These are phyloP conservation scores for Lachnellula willkommii DNA, from an alignment of 2,329 filamentous ascomycete genomes.

Conservation along the genomic window DNA sequence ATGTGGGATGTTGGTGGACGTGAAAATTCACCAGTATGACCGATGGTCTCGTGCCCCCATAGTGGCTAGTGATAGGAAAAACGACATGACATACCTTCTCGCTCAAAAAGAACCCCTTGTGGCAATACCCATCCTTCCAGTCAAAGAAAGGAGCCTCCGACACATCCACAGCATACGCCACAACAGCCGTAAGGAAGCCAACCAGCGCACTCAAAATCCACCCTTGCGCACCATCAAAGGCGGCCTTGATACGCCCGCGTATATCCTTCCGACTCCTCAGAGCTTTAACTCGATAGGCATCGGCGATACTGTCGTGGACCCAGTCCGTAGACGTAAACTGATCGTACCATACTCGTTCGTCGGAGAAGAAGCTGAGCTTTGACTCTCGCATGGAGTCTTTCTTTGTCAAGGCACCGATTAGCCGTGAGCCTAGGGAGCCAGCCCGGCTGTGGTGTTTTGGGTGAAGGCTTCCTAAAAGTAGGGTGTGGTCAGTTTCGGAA, in stretches of 20 bases:
- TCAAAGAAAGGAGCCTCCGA: conserved; percentile 83
- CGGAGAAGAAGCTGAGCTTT: conserved; percentile 61
- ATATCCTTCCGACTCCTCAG: conserved; percentile 78
- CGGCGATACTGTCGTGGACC: conserved; percentile 96
- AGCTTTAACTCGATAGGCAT: conserved; percentile 82
- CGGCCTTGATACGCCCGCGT: conserved; percentile 68
- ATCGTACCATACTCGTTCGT: conserved; percentile 96
- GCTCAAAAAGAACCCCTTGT: conserved; percentile 63
- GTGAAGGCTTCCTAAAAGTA: conserved; percentile 27
- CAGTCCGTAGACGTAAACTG: conserved; percentile 97
- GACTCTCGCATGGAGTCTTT: conserved; percentile 49
- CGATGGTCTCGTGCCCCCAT: background rate
- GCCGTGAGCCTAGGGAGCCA: conserved; percentile 54
- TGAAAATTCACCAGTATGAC: too few relatives aligned
- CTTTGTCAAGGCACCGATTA: conserved; percentile 52
- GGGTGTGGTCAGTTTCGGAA: conserved; percentile 3
- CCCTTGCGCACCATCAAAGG: conserved; percentile 84
- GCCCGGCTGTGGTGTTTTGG: conserved; percentile 44
- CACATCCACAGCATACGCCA: conserved; percentile 87
- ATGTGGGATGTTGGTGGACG: too few relatives aligned
- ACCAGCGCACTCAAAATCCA: conserved; percentile 92
- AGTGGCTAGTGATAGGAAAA: conserved; percentile 17
- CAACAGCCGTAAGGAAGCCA: conserved; percentile 73
- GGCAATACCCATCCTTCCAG: conserved; percentile 84
- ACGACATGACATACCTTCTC: conserved; percentile 53